Conservation (phyloP, 495 filamentous ascomycete species). For the Talaromyces thailandensis region DNA sequence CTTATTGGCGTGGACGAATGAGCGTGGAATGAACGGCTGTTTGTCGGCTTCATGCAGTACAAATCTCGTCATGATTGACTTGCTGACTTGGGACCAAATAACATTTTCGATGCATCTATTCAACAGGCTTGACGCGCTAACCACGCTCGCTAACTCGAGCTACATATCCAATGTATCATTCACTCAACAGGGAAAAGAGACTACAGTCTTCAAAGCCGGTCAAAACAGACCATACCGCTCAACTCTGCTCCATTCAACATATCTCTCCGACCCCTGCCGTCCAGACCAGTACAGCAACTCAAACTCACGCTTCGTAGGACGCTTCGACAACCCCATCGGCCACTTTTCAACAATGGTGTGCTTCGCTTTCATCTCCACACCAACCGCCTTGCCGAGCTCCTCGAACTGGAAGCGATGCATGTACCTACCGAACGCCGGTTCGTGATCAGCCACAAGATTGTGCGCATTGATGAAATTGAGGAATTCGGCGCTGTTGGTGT, state of each 20-base stretch:
- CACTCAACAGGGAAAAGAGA: too few species aligned
- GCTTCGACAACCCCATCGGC: slow-evolving; percentile 8
- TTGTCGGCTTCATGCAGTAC: background rate
- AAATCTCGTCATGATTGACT: background rate
- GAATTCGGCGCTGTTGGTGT: background rate
- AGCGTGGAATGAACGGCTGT: background rate
- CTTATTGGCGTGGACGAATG: background rate
- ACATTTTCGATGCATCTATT: too few species aligned
- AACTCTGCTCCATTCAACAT: slow-evolving; percentile 12
- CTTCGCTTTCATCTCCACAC: slow-evolving; percentile 8
- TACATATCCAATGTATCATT: too few species aligned
- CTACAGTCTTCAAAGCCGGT: too few species aligned
- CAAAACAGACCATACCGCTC: background rate
- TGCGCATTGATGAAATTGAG: background rate
- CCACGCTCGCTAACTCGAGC: too few species aligned
- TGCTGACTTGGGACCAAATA: too few species aligned
- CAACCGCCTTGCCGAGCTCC: background rate
- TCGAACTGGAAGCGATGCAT: background rate
- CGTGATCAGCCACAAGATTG: background rate
- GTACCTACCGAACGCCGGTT: background rate
- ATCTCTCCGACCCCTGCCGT: slow-evolving; percentile 9
- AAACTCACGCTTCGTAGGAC: slow-evolving; percentile 9
- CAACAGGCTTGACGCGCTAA: too few species aligned
- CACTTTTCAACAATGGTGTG: slow-evolving; percentile 11
- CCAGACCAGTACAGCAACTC: background rate